phyloP scores from a whole-genome alignment of 306 rosid genomes.

The Cucurbita pepo region DNA sequence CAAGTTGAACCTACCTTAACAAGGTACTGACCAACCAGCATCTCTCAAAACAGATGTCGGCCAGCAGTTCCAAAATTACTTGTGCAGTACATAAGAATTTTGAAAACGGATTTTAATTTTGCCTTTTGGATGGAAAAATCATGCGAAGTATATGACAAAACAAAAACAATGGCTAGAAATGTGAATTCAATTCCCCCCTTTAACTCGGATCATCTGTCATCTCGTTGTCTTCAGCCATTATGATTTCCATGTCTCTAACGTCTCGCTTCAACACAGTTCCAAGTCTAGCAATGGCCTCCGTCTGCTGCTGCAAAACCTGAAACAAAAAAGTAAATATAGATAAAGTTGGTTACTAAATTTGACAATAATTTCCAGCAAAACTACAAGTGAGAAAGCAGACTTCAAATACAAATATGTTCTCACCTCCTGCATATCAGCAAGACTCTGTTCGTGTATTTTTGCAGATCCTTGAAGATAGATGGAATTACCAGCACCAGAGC shows the following conservation, averaged over 20 bases:
- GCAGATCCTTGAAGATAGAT: slow-evolving; percentile 69
- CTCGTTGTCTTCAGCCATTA: slow-evolving; percentile 52
- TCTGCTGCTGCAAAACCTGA: slow-evolving; percentile 91
- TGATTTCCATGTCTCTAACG: slow-evolving; percentile 74
- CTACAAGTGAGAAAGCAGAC: not conserved
- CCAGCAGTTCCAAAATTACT: not conserved
- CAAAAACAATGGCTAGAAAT: slow-evolving; percentile 45
- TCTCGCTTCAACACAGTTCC: slow-evolving; percentile 87
- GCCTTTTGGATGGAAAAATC: not conserved
- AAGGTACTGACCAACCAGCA: not conserved
- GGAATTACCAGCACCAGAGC: slow-evolving; percentile 41
- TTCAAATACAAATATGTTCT: not conserved
- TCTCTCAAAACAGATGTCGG: not conserved
- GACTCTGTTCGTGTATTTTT: slow-evolving; percentile 77
- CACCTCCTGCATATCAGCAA: slow-evolving; percentile 82
- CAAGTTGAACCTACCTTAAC: not conserved
- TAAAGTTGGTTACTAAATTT: not conserved
- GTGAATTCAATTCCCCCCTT: not conserved
- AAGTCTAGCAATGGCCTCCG: slow-evolving; percentile 83
- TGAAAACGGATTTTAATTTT: not conserved
- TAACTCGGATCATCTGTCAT: slow-evolving; percentile 17
- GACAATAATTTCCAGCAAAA: not conserved
- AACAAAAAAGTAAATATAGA: not conserved
- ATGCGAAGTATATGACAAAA: not conserved
- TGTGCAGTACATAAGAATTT: not conserved